These are phyloP conservation scores for Phytophthora fragariaefolia DNA, from an alignment of 352 stramenopile genomes.

Conservation along the genomic window DNA sequence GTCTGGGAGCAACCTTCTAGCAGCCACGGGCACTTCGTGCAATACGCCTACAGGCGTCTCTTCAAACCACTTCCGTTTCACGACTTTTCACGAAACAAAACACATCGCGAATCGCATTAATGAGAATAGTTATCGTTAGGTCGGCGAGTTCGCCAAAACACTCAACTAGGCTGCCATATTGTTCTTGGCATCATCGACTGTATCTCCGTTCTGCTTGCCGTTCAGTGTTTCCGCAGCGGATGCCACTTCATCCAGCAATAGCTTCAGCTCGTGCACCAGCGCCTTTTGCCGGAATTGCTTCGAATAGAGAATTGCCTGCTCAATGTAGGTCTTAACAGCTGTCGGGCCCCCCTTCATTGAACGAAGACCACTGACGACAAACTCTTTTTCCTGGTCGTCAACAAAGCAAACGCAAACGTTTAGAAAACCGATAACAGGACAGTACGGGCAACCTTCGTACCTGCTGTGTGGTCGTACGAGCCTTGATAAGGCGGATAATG, in stretches of 20 bases:
- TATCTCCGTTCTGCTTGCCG: slow-evolving; percentile 2
- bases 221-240: slow-evolving; percentile 5
- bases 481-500: slow-evolving; percentile 83
- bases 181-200: slow-evolving; percentile 4
- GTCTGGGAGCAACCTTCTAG: neutral
- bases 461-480: slow-evolving; percentile 72
- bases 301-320: slow-evolving; percentile 67
- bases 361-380: slow-evolving; percentile 70
- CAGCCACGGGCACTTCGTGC: neutral
- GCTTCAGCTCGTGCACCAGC: slow-evolving; percentile 57
- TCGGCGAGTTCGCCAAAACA: slow-evolving; percentile 12
- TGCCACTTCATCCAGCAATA: slow-evolving; percentile 45
- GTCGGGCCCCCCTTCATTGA: slow-evolving; percentile 76
- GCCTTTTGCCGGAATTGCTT: slow-evolving; percentile 74
- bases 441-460: slow-evolving; percentile 28
- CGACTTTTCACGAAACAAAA: slow-evolving; percentile 47
- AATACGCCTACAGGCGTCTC: slow-evolving; percentile 18
- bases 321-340: slow-evolving; percentile 73
- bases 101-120: slow-evolving; percentile 2
- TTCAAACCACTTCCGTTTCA: slow-evolving; percentile 42
- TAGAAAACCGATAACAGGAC: neutral
- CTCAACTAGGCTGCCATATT: slow-evolving; percentile 29
- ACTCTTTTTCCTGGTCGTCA: slow-evolving; percentile 70
- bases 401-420: neutral
- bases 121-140: slow-evolving; percentile 24